A percentile compares a stretch with the other conserved stretches of the same genome.
Evolutionary conservation across 345 rosid species (phyloP).

Genomic region (Populus simonii): DNA sequence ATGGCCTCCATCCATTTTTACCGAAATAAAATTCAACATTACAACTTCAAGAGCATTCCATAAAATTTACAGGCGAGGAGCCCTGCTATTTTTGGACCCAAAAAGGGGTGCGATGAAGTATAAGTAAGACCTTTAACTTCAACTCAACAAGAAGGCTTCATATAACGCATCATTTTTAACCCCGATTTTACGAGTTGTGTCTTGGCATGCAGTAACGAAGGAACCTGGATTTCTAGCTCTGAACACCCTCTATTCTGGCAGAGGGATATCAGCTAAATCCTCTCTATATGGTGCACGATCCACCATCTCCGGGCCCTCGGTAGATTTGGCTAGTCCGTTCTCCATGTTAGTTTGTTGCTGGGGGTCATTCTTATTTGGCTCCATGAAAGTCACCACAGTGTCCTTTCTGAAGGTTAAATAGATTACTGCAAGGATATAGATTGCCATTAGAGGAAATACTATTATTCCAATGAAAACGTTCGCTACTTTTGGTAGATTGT

Average conservation of each 20-base stretch:
- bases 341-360: conserved; percentile 22
- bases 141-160: not conserved
- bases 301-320: not conserved
- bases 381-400: conserved; percentile 31
- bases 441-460: conserved; percentile 54
- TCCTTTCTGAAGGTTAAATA: conserved; percentile 53
- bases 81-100: not conserved
- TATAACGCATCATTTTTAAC: not conserved
- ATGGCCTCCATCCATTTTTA: not conserved
- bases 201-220: not conserved
- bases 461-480: conserved; percentile 46
- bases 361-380: conserved; percentile 29
- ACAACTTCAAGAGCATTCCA: not conserved
- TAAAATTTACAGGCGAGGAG: not conserved
- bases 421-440: conserved; percentile 41
- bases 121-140: not conserved
- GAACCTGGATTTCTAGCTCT: not conserved
- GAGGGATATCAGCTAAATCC: conserved; percentile 47
- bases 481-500: conserved; percentile 33
- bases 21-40: not conserved
- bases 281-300: conserved; percentile 38
- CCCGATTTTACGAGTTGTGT: not conserved
- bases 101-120: not conserved
- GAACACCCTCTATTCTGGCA: conserved; percentile 26
- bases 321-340: conserved; percentile 11